Evolutionary conservation across 306 rosid genomes (phyloP).

Genomic region (Trifolium dubium): DNA sequence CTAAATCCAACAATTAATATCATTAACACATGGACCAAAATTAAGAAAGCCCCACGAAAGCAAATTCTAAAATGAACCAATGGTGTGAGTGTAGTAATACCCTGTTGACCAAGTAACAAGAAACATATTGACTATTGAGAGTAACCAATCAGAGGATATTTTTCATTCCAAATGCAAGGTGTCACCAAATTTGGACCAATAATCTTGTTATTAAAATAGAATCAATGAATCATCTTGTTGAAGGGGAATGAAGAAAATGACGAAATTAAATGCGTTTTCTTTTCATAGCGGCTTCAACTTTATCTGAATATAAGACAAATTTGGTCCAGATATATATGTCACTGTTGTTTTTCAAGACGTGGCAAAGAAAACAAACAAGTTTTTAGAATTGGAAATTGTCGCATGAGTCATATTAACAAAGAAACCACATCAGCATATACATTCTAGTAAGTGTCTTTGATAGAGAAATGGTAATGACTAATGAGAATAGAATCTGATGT

Average conservation of each 20-base stretch:
- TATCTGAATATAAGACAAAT: constrained; percentile 27
- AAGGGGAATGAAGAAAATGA: constrained; percentile 20
- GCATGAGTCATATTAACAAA: constrained; percentile 23
- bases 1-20: constrained; percentile 30
- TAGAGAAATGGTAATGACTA: not conserved
- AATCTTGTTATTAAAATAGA: constrained; percentile 28
- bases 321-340: constrained; percentile 12
- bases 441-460: constrained; percentile 2
- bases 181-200: constrained; percentile 47
- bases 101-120: constrained; percentile 56
- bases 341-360: constrained; percentile 18
- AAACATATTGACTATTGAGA: constrained; percentile 38
- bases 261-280: constrained; percentile 49
- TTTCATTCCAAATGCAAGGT: constrained; percentile 30
- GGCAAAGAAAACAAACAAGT: constrained; percentile 10
- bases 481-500: constrained; percentile 37
- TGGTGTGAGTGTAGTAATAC: constrained; percentile 38
- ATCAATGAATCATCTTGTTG: constrained; percentile 25
- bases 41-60: constrained; percentile 38
- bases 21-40: constrained; percentile 37
- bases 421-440: constrained; percentile 2
- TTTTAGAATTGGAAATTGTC: constrained; percentile 22
- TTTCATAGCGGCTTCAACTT: constrained; percentile 46
- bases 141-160: constrained; percentile 66
- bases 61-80: constrained; percentile 40